Evolutionary conservation across 169 alveolate species (phyloP).

Genomic region (Plasmodium falciparum): DNA sequence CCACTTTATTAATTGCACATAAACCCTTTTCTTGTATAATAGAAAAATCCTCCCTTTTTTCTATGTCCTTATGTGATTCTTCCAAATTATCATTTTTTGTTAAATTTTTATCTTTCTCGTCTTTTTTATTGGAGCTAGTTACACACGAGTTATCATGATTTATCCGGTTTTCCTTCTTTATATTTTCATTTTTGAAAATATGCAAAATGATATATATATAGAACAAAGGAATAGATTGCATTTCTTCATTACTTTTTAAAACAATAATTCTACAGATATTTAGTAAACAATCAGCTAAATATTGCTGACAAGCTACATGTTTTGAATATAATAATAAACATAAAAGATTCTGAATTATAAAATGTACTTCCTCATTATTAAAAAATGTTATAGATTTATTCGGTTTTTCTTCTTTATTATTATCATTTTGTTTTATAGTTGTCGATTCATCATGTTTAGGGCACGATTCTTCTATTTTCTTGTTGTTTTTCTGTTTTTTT

Average conservation of each 20-base stretch:
- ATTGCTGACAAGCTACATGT: constrained; percentile 75
- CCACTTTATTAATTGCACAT: background rate
- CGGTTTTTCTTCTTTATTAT: background rate
- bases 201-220: constrained; percentile 56
- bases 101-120: constrained; percentile 1
- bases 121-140: background rate
- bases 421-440: background rate
- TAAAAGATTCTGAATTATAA: constrained; percentile 65
- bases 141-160: too few species aligned
- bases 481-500: background rate
- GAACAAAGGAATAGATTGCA: constrained; percentile 75
- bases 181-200: constrained; percentile 49
- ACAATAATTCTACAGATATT: constrained; percentile 70
- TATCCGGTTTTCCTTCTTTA: too few species aligned
- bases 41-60: background rate
- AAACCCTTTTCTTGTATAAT: background rate
- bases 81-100: background rate
- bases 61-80: background rate
- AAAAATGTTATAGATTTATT: constrained; percentile 40
- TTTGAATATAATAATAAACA: constrained; percentile 63
- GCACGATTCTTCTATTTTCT: background rate
- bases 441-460: background rate
- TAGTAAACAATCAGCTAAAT: constrained; percentile 60
- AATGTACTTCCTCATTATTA: constrained; percentile 55
- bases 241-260: constrained; percentile 23